Conservation (phyloP, 2,329 filamentous ascomycete species). For the Ophiocordyceps unilateralis region DNA sequence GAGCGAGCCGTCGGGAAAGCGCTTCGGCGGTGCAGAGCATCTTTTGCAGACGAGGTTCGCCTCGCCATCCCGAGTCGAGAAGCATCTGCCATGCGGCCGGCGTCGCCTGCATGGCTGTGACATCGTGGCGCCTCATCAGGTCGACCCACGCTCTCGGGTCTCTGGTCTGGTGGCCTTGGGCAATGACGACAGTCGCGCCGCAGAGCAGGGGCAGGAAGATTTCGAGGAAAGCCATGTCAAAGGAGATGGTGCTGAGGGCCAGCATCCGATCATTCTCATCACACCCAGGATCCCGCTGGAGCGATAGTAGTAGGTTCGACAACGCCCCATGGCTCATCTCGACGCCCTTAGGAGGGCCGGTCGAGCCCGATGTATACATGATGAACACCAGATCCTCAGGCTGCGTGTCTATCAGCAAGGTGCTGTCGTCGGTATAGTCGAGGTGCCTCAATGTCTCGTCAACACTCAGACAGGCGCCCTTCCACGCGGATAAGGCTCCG, state of each 20-base stretch:
- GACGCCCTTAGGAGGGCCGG: background rate
- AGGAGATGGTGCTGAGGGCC: conserved; percentile 6
- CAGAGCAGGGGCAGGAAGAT: conserved; percentile 5
- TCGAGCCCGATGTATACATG: background rate
- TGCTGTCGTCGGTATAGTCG: background rate
- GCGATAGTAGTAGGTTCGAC: conserved; percentile 3
- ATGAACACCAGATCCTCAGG: background rate
- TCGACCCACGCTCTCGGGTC: conserved; percentile 2
- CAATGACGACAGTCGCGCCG: conserved; percentile 5
- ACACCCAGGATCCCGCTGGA: conserved; percentile 4
- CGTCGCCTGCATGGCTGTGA: conserved; percentile 6
- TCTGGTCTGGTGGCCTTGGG: conserved; percentile 3
- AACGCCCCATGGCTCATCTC: conserved; percentile 1
- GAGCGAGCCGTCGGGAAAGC: conserved; percentile 2
- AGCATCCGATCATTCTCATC: conserved; percentile 4
- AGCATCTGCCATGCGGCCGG: conserved; percentile 7
- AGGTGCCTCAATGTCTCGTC: no score
- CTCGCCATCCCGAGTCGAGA: conserved; percentile 5
- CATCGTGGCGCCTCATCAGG: conserved; percentile 3
- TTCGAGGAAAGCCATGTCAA: conserved; percentile 6
- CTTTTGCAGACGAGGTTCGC: conserved; percentile 3
- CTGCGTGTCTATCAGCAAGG: background rate
- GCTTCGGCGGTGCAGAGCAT: conserved; percentile 4
- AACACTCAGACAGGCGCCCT: no score
- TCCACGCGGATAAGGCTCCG: no score